Evolutionary conservation across 164 flowering plant species (phyloP), one percentile per base, ranked within the genome.

Genomic region (Aristolochia contorta): DNA sequence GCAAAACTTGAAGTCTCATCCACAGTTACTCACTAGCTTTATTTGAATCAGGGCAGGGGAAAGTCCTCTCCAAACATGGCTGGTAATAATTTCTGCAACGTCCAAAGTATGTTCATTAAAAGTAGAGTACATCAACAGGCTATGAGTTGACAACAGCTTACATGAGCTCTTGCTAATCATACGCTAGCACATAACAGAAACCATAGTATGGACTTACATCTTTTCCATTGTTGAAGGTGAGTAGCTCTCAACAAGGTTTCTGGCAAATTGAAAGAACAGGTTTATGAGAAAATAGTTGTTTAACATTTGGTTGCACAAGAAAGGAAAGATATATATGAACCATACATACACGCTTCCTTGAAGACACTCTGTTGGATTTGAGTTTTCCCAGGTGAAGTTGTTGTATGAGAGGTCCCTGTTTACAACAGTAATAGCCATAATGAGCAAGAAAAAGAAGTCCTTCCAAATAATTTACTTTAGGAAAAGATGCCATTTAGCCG

Each of bases 181-280:
- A 21, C 51, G 10, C 9, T 51, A 51, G 24, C 60, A 43, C 23
- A 12, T 27, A 13, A 54, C 18, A 16, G 21, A 30, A 47, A n/a
- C 48, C 27, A 54, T 47, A 67, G 46, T 46, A 50, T 47, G 50
- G 60, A 54, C 85, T 81, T 85, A 84, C 90, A 32, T 3, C 73
- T 74, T 75, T 55, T 72, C 61, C 16, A 60, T 32, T 33, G 75
- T 50, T 51, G 82, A 49, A 37, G 43, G 43, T 37, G 79, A 75
- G 66, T 71, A 82, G 78, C 88, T 82, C 64, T 81, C 92, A 18
- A 80, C 88, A 58, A 85, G 66, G 78, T 85, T 88, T 61, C 96
- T 85, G 84, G 14, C 64, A 41, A 66, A 56, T 63, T 58, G 1
- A 52, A 57, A 13, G 10, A 46, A 64, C 47, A 64, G 19, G 14